phyloP scores from a whole-genome alignment of 169 alveolate genomes.

The Plasmodium vinckei region DNA sequence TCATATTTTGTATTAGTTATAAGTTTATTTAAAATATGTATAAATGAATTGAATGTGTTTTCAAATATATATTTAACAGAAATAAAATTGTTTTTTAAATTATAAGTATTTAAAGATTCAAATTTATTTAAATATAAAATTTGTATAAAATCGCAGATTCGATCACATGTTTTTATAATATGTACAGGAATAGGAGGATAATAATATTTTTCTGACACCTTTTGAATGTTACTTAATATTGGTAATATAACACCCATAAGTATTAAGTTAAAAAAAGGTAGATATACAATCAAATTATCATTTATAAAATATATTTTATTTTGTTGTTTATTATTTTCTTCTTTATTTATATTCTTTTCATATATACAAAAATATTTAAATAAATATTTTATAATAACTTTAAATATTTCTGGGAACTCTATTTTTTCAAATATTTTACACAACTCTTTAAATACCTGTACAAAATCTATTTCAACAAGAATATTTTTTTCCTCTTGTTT shows the following conservation, averaged over 20 bases:
- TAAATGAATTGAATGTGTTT: constrained; percentile 36
- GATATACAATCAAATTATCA: constrained; percentile 18
- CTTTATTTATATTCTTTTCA: constrained; percentile 34
- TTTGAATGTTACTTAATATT: constrained; percentile 17
- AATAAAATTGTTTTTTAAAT: constrained; percentile 20
- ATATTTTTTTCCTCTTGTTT: background rate
- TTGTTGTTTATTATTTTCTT: constrained; percentile 1
- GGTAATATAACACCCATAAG: constrained; percentile 57
- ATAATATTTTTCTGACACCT: constrained; percentile 14
- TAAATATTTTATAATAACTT: constrained; percentile 12
- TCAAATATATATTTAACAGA: constrained; percentile 40
- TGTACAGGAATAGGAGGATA: constrained; percentile 25
- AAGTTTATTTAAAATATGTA: constrained; percentile 5
- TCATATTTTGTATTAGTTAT: constrained; percentile 15
- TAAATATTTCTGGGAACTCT: constrained; percentile 52
- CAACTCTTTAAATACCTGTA: constrained; percentile 27
- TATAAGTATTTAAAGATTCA: constrained; percentile 18
- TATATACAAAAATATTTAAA: constrained; percentile 34
- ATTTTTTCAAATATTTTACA: constrained; percentile 45
- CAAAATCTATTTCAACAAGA: constrained; percentile 38
- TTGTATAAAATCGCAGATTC: constrained; percentile 23
- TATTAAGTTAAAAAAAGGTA: constrained; percentile 53
- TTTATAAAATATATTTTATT: constrained; percentile 33
- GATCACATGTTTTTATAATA: constrained; percentile 14
- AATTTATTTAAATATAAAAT: constrained; percentile 42